Conservation (phyloP, 2,329 filamentous ascomycete genomes). For the Fusarium pilosicola region DNA sequence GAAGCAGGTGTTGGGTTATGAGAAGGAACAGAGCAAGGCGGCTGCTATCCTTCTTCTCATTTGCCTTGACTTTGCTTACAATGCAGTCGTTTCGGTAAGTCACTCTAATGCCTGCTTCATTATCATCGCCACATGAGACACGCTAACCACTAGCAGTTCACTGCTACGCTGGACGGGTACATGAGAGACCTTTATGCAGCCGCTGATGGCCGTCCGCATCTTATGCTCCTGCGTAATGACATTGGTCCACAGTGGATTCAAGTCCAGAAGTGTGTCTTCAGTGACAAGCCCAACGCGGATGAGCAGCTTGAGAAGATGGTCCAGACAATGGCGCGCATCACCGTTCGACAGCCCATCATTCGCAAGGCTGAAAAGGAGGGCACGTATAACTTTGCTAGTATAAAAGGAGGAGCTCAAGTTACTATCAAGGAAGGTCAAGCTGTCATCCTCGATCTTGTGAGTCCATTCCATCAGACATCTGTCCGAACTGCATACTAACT, state of each 20-base stretch:
- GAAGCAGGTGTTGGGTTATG: not conserved
- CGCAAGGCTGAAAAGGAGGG: not conserved
- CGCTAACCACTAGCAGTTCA: not conserved
- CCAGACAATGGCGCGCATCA: not conserved
- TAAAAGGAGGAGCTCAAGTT: too few species aligned
- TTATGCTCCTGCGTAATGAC: accelerated
- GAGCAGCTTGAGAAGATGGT: not conserved
- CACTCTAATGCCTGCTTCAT: not conserved
- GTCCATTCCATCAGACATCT: too few species aligned
- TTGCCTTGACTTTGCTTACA: slow-evolving; percentile 7
- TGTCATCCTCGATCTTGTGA: not conserved
- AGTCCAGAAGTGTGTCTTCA: not conserved
- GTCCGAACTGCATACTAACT: too few species aligned
- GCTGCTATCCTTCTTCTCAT: slow-evolving; percentile 4
- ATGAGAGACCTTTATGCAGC: slow-evolving; percentile 1
- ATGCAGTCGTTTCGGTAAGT: slow-evolving; percentile 5
- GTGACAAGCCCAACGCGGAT: not conserved
- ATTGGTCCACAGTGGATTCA: not conserved
- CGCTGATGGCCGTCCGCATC: not conserved
- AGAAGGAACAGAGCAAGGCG: not conserved
- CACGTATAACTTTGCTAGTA: too few species aligned
- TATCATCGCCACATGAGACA: accelerated
- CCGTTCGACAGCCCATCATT: not conserved
- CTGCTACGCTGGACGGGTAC: not conserved
- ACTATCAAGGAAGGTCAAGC: not conserved